These are phyloP conservation scores for Solanum lignicaule DNA, from an alignment of 257 asterid genomes.

Conservation along the genomic window DNA sequence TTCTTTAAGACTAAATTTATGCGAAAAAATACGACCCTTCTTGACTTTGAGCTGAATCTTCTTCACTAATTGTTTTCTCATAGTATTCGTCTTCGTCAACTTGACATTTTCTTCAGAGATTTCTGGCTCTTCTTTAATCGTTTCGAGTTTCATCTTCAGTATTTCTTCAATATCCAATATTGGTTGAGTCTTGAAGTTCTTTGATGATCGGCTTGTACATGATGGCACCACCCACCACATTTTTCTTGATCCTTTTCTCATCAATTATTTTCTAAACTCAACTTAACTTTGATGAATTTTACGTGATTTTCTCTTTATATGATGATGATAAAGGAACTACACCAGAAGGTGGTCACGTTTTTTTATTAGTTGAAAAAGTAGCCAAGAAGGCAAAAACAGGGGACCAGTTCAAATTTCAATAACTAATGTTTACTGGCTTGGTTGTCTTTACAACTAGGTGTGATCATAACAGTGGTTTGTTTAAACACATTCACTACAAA, in stretches of 20 bases:
- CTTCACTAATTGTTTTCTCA: conserved; percentile 13
- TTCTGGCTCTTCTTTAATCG: conserved; percentile 57
- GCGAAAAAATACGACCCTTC: conserved; percentile 19
- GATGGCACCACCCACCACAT: conserved; percentile 47
- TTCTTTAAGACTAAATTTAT: conserved; percentile 41
- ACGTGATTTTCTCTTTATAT: not conserved
- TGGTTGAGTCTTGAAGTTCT: conserved; percentile 24
- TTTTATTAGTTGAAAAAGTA: conserved; percentile 5
- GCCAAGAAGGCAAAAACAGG: not conserved
- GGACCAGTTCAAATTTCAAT: conserved; percentile 7
- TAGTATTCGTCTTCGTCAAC: not conserved
- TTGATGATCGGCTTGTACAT: conserved; percentile 29
- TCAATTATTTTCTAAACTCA: not conserved
- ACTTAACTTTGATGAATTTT: not conserved
- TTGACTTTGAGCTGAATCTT: conserved; percentile 37
- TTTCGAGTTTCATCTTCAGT: conserved; percentile 66
- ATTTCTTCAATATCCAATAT: conserved; percentile 53
- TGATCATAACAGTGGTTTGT: conserved; percentile 10
- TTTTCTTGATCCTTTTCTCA: conserved; percentile 22
- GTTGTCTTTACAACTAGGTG: conserved; percentile 25
- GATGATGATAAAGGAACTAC: not conserved
- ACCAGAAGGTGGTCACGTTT: conserved; percentile 3
- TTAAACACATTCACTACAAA: not conserved
- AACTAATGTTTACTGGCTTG: not conserved
- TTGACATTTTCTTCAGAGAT: conserved; percentile 16